Evolutionary conservation across 305 asterid genomes (phyloP), one percentile per base, ranked within the genome.

Genomic region (Plantago coronopus): DNA sequence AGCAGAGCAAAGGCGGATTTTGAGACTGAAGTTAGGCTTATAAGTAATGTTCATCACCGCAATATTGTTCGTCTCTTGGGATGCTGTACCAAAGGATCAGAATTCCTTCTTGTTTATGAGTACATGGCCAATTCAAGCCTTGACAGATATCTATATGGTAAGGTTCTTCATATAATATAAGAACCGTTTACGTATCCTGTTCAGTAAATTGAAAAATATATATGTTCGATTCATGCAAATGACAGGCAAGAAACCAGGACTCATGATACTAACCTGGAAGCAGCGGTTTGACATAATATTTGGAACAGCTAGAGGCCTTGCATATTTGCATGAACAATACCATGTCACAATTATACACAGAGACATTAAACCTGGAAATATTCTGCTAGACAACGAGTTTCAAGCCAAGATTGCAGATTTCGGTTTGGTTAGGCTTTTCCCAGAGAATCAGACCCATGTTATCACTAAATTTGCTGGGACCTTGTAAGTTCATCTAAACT

Each of bases 391-490:
- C 56, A 54, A 82, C 7, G 87, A 81, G 0, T 87, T 81, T 47
- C 86, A 77, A 46, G 81, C 94, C 37, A 87, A 87, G 18, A 82
- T 90, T 57, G 93, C 89, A 31, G 96, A 90, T 74, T 90, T 90
- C 25, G 97, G 97, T 6, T 49, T 90, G 72, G 96, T 80, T 8
- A 83, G 86, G 72, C 91, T 85, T 62, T 62, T 87, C 14, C 95
- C 95, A 0, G 95, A 80, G 75, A 79, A 85, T 63, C 83, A 75
- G 78, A 83, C 79, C 45, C 96, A 90, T 67, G 76, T 90, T 54
- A 90, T 94, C 79, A 90, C 96, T 48, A 87, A 77, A 72, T 90
- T 88, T 78, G 97, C 95, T 0, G 96, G 96, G 54, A 87, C 97
- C 64, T 66, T 89, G 97, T 87, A 74, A 72, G 95, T 71, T 54